These are phyloP conservation scores for Plasmodium falciparum DNA, from an alignment of 169 alveolate genomes.

Conservation along the genomic window DNA sequence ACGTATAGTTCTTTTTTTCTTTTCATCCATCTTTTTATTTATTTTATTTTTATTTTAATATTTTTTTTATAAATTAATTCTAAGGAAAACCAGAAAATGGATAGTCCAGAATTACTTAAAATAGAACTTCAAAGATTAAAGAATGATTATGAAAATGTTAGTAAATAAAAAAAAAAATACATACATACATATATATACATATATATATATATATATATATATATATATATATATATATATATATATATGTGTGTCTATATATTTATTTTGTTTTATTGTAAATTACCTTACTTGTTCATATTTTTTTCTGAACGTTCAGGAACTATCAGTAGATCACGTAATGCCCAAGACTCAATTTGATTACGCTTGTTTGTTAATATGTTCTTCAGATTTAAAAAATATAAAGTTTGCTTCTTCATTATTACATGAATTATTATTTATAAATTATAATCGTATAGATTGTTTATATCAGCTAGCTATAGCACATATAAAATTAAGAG, in stretches of 20 bases:
- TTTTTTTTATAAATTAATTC: not conserved
- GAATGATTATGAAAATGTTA: constrained; percentile 58
- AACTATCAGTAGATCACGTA: constrained; percentile 59
- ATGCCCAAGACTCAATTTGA: constrained; percentile 73
- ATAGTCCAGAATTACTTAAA: constrained; percentile 64
- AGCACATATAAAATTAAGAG: constrained; percentile 82
- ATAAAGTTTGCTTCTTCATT: constrained; percentile 54
- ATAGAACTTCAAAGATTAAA: constrained; percentile 60
- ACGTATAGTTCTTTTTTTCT: too few species aligned
- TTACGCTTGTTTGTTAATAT: constrained; percentile 62
- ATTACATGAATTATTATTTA: constrained; percentile 54
- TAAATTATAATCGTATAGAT: constrained; percentile 70
- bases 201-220: not conserved
- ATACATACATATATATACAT: not conserved
- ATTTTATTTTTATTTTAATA: not conserved
- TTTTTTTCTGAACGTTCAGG: constrained; percentile 19
- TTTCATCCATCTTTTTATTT: not conserved
- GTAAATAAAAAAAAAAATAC: not conserved
- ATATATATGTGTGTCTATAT: not conserved
- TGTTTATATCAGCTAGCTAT: constrained; percentile 86
- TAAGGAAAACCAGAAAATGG: constrained; percentile 41
- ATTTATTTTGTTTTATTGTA: not conserved
- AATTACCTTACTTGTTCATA: not conserved
- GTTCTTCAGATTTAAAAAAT: constrained; percentile 67
- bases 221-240: not conserved